Evolutionary conservation across 164 flowering plant species (phyloP).

Genomic region (Litsea cubeba): DNA sequence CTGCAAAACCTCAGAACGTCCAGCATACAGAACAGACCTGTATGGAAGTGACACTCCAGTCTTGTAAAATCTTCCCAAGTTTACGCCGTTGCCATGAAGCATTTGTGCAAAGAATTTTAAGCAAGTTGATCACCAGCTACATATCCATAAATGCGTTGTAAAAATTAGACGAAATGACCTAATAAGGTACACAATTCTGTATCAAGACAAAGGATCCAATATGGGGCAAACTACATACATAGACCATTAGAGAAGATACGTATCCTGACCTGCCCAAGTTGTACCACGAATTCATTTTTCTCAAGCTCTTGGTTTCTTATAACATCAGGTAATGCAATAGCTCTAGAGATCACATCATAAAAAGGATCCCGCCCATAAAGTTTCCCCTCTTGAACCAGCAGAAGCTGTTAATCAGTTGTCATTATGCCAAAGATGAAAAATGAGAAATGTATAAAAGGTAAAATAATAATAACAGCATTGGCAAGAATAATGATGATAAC

Average conservation of each 20-base stretch:
- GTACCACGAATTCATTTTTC: slow-evolving; percentile 59
- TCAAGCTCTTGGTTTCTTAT: slow-evolving; percentile 50
- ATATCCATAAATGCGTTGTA: slow-evolving; percentile 8
- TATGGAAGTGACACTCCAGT: slow-evolving; percentile 79
- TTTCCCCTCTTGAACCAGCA: slow-evolving; percentile 93
- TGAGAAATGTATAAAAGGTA: slow-evolving; percentile 4
- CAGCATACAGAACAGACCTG: slow-evolving; percentile 55
- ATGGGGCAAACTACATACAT: too few relatives aligned
- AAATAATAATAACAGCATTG: neutral
- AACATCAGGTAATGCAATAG: slow-evolving; percentile 64
- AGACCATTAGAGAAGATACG: neutral
- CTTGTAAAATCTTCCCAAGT: slow-evolving; percentile 92
- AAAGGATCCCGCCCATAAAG: slow-evolving; percentile 79
- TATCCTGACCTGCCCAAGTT: slow-evolving; percentile 70
- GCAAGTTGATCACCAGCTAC: slow-evolving; percentile 69
- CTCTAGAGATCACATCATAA: slow-evolving; percentile 62
- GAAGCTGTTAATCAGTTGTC: slow-evolving; percentile 44
- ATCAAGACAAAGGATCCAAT: slow-evolving; percentile 8
- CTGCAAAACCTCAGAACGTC: neutral
- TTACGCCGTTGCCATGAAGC: slow-evolving; percentile 98
- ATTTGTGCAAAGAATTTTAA: slow-evolving; percentile 87
- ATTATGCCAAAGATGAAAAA: slow-evolving; percentile 12
- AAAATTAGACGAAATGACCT: slow-evolving; percentile 19
- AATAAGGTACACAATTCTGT: neutral
- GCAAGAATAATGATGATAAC: neutral